Base-by-base conservation (phyloP, 768 basidiomycete species). In the Phylloporus sp. region DNA sequence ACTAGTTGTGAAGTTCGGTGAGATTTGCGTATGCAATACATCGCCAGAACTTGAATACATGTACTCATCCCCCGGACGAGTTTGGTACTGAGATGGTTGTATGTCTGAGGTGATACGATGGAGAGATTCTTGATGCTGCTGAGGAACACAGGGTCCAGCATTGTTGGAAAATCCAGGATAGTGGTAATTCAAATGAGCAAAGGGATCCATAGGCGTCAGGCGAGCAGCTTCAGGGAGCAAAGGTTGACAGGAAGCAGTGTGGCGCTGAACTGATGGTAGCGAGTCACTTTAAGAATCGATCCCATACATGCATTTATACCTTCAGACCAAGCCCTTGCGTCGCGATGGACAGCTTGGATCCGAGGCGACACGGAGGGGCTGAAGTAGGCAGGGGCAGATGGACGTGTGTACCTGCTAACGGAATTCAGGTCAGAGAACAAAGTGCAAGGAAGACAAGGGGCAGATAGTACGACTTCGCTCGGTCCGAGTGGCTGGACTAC, bases 271-370 rank as follows among this genome's bases (percentile, higher is more conserved):
- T 59, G 24, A 26, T 6, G 41, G 39, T 32, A 6, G 11, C 16
- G n/a, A 2, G 53, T 51, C 34, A 44, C 15, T 36, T 32, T 23
- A 31, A 40, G 53, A 43, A 52, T 35, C 27, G 3, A 23, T 4
- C 6, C 28, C 8, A 31, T n/a, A n/a, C 1, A 15, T 7, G 22
- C 35, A 55, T 50, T 60, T 45, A 54, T 60, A 64, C 64, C 59
- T 56, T 46, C 13, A 36, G 28, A 44, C 32, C 45, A 51, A 38
- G 26, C 28, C 38, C 13, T 36, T 49, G 22, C 34, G 38, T 47
- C 38, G 45, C 47, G 23, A 45, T 28, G 9, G 34, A 13, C 5
- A 34, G 39, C 42, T 44, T n/a, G 50, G 47, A 34, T 31, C 23
- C 31, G 50, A 16, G 27, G 23, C 22, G 36, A 34, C 43, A 42